Evolutionary conservation across 495 filamentous ascomycete genomes (phyloP), one percentile per base, ranked within the genome.

Genomic region (Aspergillus leporis): DNA sequence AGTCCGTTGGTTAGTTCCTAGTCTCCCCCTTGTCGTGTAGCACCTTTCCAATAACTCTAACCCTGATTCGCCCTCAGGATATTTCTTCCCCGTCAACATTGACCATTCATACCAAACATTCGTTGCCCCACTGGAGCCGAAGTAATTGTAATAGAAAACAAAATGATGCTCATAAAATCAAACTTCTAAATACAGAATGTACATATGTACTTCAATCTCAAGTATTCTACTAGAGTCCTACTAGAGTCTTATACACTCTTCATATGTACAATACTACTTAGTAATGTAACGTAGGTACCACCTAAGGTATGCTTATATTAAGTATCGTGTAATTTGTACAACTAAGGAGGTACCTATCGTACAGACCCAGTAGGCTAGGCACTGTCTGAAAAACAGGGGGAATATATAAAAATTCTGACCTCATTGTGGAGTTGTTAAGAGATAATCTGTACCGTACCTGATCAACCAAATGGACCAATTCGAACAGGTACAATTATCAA

Each of bases 1-100:
- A 60, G 48, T 34, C 54, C 57, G 53, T 53, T 40, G n/a, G 38
- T n/a, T 38, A 56, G 56, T 18, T 19, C 40, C 43, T 18, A 47
- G 43, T 47, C 52, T 50, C 45, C 12, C 30, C 61, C 52, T 51
- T 51, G 52, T 58, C 46, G 5, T 56, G 61, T 63, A 51, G 48
- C 61, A 59, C 61, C 16, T 63, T 38, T 38, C 56, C 61, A 59
- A 63, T 63, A 22, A 14, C 5, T 7, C 47, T 12, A 19, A 21
- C 32, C 23, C 32, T 62, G 55, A 58, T 62, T 59, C 57, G 57
- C 16, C 18, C 36, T n/a, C 48, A 30, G 8, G 14, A 19, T 32
- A 32, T n/a, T 36, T 22, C 14, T 51, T 46, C 46, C 13, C 36
- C 48, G 16, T 49, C n/a, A 7, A 10, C 41, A 30, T 36, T 40